phyloP scores from a whole-genome alignment of 805 yeast species.

The Saccharomycopsis sp. region DNA sequence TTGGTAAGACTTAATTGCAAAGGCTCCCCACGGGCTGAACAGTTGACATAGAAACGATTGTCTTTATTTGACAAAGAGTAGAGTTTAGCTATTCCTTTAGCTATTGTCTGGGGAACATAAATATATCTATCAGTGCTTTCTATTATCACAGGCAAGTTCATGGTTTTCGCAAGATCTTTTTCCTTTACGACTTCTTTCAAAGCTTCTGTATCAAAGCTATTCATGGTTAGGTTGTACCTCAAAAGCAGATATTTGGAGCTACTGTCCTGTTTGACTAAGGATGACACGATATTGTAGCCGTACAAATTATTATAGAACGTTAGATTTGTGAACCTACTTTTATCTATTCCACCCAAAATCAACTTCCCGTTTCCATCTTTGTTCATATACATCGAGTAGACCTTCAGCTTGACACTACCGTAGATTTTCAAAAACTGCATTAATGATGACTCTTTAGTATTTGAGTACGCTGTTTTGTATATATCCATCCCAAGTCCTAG shows the following conservation, averaged over 20 bases:
- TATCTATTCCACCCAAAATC: constrained; percentile 16
- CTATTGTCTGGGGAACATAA: constrained; percentile 14
- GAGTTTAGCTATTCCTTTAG: constrained; percentile 9
- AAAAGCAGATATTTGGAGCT: constrained; percentile 7
- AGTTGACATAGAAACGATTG: constrained; percentile 15
- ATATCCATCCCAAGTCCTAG: constrained; percentile 14
- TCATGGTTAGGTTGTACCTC: constrained; percentile 12
- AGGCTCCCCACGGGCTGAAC: constrained; percentile 10
- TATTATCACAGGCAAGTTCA: constrained; percentile 13
- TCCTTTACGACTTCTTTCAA: constrained; percentile 1
- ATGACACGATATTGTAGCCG: constrained; percentile 7
- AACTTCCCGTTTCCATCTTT: constrained; percentile 13
- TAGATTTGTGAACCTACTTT: constrained; percentile 6
- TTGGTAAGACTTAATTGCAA: constrained; percentile 6
- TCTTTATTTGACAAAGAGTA: constrained; percentile 9
- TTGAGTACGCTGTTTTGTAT: not conserved
- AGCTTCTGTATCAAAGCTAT: constrained; percentile 5
- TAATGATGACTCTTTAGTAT: constrained; percentile 1
- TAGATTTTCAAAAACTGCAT: constrained; percentile 11
- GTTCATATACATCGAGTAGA: constrained; percentile 16
- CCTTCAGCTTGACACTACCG: constrained; percentile 3
- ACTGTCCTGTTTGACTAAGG: constrained; percentile 8
- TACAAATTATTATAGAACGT: constrained; percentile 8
- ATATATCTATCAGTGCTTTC: constrained; percentile 18
- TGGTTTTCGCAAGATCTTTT: not conserved